A percentile compares a stretch with the other conserved stretches of the same genome.
Conservation (phyloP, 2,329 filamentous ascomycete genomes). For the Stromatinia cepivora region DNA sequence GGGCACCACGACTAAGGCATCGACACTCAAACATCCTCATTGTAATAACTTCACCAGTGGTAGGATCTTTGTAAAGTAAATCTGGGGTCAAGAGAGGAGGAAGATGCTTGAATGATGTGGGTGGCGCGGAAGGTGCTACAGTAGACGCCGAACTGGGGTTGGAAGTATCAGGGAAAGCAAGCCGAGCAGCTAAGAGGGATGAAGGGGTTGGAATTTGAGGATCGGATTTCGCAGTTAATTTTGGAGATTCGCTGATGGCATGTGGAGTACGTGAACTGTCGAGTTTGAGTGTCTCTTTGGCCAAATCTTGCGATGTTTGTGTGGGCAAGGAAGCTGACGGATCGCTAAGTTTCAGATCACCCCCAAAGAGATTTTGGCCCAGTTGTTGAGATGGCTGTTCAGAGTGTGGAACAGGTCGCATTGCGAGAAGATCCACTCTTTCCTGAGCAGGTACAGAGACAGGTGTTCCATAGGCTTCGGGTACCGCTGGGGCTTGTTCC, state of each 20-base stretch:
- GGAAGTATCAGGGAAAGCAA: not conserved
- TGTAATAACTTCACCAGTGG: constrained; percentile 6
- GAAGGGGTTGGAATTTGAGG: not conserved
- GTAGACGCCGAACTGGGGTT: not conserved
- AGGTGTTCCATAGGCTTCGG: not conserved
- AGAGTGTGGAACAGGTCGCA: not conserved
- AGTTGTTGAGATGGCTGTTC: not conserved
- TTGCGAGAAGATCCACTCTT: not conserved
- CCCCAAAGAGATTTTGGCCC: not conserved
- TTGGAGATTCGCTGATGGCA: not conserved
- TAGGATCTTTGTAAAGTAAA: not conserved
- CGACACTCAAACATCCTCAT: constrained; percentile 14
- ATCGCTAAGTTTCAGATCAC: not conserved
- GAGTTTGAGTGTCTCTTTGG: not conserved
- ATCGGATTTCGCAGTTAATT: not conserved
- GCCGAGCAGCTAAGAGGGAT: not conserved
- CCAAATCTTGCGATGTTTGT: not conserved
- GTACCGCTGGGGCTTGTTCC: not conserved
- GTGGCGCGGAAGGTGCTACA: no score
- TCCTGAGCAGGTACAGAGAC: not conserved
- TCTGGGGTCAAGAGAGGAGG: not conserved
- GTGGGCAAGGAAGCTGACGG: not conserved
- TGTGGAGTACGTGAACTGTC: not conserved
- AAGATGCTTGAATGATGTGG: not conserved
- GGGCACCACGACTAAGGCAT: constrained; percentile 2